phyloP scores from a whole-genome alignment of 1,139 yeast genomes.

The Suhomyces atakaporum region DNA sequence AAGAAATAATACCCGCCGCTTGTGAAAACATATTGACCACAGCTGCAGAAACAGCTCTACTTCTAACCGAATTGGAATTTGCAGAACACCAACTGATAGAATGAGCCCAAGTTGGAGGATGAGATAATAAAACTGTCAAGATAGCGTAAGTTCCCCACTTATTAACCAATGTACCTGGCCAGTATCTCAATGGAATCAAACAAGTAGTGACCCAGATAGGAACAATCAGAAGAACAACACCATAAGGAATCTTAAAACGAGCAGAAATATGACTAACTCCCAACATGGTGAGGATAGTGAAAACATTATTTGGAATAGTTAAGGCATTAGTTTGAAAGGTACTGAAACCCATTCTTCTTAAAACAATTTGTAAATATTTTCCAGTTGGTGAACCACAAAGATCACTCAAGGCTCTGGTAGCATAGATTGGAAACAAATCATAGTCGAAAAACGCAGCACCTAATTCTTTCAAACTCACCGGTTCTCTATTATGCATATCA shows the following conservation, averaged over 20 bases:
- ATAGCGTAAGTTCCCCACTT: constrained; percentile 23
- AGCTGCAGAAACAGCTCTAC: constrained; percentile 21
- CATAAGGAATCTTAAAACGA: constrained; percentile 14
- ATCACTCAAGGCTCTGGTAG: constrained; percentile 20
- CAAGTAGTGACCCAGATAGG: constrained; percentile 17
- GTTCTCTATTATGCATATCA: constrained; percentile 36
- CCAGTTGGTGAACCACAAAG: constrained; percentile 18
- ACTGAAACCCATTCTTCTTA: constrained; percentile 21
- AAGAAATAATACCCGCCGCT: constrained; percentile 16
- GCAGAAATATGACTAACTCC: constrained; percentile 15
- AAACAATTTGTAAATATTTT: constrained; percentile 19
- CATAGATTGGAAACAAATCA: constrained; percentile 27
- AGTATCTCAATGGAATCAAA: constrained; percentile 19
- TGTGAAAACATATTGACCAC: constrained; percentile 21
- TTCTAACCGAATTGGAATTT: constrained; percentile 21
- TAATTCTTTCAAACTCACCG: constrained; percentile 25
- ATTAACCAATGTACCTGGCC: constrained; percentile 20
- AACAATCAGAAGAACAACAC: constrained; percentile 14
- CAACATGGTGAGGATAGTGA: constrained; percentile 19
- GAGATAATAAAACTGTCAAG: constrained; percentile 18
- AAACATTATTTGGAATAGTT: constrained; percentile 21
- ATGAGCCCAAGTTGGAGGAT: constrained; percentile 18
- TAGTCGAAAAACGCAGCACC: constrained; percentile 23
- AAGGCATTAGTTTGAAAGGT: constrained; percentile 24
- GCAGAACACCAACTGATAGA: constrained; percentile 21